Base-by-base conservation (phyloP, 2,329 filamentous ascomycete genomes). In the Curvularia eragrostidis region DNA sequence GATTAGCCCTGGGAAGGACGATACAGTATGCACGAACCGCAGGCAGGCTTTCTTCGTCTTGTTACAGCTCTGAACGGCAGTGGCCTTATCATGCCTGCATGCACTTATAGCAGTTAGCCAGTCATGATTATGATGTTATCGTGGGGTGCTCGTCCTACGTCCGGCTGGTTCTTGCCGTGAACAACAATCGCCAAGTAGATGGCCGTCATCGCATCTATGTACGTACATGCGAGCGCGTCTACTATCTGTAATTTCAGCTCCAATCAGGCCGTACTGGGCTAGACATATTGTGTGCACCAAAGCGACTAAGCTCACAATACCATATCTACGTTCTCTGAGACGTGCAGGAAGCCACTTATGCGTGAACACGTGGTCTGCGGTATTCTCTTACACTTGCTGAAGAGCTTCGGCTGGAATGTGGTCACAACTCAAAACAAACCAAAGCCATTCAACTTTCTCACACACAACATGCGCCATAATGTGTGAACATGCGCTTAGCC, bases 401-500 rank as follows among this genome's bases (percentile, higher is more conserved):
- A 43, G 21, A 23, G 41, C 41, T 43, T 43, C 41, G 41, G 41
- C 41, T 43, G 41, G 41, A 43, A 26, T 43, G 41, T 43, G 19
- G 21, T 43, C 41, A 21, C 41, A 1, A 43, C 41, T 43, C 8
- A 13, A 43, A 43, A 43, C 21, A 43, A 43, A 26, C 41, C 21
- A 43, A 43, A 43, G 21, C 41, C 41, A 43, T 43, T 43, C 21
- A 43, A 43, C 41, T 43, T 43, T 43, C 41, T 43, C 41, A 43
- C 41, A 43, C 41, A 43, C 41, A 43, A 43, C 41, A 43, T 13
- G 41, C 41, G 41, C 41, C 41, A 43, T 43, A 21, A 43, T 43
- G 41, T 26, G 38, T 43, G 23, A 43, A 43, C 8, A 43, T 28
- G 42, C 42, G 24, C 23, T 46, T 13, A 46, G 30, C 24, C 42